Percentiles rank a stretch among this genome's conserved stretches.
Evolutionary conservation across 345 rosid species (phyloP).

Genomic region (Hypericum androsaemum): DNA sequence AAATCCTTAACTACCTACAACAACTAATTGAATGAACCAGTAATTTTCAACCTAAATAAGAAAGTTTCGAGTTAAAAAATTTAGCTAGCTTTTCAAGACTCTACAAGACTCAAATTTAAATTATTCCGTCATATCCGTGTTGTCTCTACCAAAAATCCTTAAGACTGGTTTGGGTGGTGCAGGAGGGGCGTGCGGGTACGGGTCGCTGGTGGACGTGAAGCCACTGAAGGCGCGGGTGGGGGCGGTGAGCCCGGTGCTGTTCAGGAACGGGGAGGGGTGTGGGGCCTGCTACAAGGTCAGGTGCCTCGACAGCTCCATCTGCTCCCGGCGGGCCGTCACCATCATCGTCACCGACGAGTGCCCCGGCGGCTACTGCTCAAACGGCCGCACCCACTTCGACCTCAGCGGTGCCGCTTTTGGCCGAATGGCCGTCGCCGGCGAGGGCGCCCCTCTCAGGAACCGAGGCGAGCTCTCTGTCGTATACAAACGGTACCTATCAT

Average conservation of each 20-base stretch:
- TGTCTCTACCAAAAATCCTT: too few relatives aligned
- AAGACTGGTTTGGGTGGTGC: too few relatives aligned
- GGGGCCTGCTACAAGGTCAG: conserved; percentile 1
- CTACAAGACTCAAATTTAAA: too few relatives aligned
- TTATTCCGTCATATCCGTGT: too few relatives aligned
- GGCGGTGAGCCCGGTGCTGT: conserved; percentile 1
- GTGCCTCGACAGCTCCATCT: neutral
- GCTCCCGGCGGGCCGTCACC: neutral
- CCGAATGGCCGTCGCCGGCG: neutral
- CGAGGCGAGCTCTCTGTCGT: neutral
- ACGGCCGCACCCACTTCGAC: neutral
- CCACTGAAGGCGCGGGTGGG: neutral
- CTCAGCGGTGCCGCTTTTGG: conserved; percentile 1
- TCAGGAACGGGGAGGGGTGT: neutral
- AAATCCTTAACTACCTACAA: too few relatives aligned
- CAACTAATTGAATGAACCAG: too few relatives aligned
- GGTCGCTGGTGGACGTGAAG: neutral
- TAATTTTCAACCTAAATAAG: too few relatives aligned
- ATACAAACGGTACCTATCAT: neutral
- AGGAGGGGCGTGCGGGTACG: conserved; percentile 2
- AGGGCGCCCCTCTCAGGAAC: neutral
- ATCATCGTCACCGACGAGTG: conserved; percentile 2
- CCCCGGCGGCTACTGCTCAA: conserved; percentile 2
- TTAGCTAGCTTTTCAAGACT: too few relatives aligned
- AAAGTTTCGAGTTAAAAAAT: too few relatives aligned